Base-by-base conservation (phyloP, 306 rosid genomes). In the Gastrolobium bilobum region DNA sequence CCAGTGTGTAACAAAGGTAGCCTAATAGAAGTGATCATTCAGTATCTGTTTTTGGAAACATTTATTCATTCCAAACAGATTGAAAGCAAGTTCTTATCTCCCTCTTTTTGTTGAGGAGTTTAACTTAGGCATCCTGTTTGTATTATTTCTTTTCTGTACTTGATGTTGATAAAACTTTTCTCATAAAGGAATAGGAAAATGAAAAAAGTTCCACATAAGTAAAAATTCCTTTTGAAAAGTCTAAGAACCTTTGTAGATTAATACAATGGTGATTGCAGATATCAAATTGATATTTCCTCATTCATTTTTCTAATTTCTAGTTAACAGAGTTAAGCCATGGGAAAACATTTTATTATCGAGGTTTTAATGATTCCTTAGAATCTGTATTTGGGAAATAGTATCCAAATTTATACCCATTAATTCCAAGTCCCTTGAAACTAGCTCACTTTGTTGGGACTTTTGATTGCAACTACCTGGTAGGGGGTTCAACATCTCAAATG, bases 21-120 rank as follows among this genome's bases (percentile, higher is more conserved):
- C 3, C 53, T 67, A 44, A 67, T 44, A 5, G 73, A 67, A 67
- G 54, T 26, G 26, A 43, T 66, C 20, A 46, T 42, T 26, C 38
- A 42, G 9, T 9, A 4, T 42, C 44, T 42, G 15, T 1, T 65
- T 65, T 65, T 38, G 68, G 47, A 61, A 62, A 62, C 14, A 40
- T 15, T 14, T 9, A 44, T 20, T 29, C 4, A 4, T 66, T 43
- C 35, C 39, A 4, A 42, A 42, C 69, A 40, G 20, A 26, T 65
- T 14, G 68, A 39, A 39, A 38, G 0, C 4, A 39, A 14, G 33
- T 3, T 62, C 31, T 3, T 62, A 14, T 39, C n/a, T 64, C 14
- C 51, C 50, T 64, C 48, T 38, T 38, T 62, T 31, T 35, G 14
- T 64, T 39, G 70, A 64, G 48, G 10, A 39, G 50, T 39, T 3